Evolutionary conservation across 2,329 filamentous ascomycete genomes (phyloP), one percentile per base, ranked within the genome.

Genomic region (Xylariaceae sp.): DNA sequence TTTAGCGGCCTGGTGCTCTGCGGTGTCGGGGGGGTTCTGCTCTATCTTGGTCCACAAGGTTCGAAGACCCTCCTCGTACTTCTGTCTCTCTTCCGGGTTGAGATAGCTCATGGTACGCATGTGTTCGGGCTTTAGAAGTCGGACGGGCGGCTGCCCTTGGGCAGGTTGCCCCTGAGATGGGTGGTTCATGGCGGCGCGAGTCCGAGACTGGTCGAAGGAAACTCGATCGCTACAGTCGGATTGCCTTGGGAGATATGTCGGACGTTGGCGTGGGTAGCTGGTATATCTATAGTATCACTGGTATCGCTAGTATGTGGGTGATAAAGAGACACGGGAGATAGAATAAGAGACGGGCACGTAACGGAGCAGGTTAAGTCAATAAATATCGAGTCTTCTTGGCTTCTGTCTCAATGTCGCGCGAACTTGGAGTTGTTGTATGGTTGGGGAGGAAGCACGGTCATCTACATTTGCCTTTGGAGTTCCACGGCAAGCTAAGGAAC

Each of bases 51-150:
- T 50, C 79, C 83, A 88, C 0, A 88, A 72, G 1, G 73, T 66
- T 9, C 76, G 74, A 0, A 88, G 73, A 1, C 85, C 85, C 2
- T 75, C 71, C 62, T 87, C 83, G 62, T 87, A 88, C 63, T 85
- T 85, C 2, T 64, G 63, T 63, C 82, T 84, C 54, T 88, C 85
- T 1, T 81, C 77, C 1, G 80, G 74, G 21, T 73, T 79, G 2
- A 88, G 73, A 40, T 79, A 76, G 2, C 73, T 73, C 2, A 86
- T 74, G 5, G 60, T 74, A 32, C 78, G 76, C 69, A 86, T 85
- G 50, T 80, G 77, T 37, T 78, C 76, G 0, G 83, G 81, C 32
- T 77, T 74, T 32, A 75, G 74, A 18, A 67, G 61, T 4, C 61
- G 59, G 5, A 60, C 20, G 51, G 42, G 54, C 47, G 21, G 58